Percentiles rank a stretch among this genome's conserved stretches.
phyloP scores from a whole-genome alignment of 306 rosid species.

The Cyclanthera cordifolia region DNA sequence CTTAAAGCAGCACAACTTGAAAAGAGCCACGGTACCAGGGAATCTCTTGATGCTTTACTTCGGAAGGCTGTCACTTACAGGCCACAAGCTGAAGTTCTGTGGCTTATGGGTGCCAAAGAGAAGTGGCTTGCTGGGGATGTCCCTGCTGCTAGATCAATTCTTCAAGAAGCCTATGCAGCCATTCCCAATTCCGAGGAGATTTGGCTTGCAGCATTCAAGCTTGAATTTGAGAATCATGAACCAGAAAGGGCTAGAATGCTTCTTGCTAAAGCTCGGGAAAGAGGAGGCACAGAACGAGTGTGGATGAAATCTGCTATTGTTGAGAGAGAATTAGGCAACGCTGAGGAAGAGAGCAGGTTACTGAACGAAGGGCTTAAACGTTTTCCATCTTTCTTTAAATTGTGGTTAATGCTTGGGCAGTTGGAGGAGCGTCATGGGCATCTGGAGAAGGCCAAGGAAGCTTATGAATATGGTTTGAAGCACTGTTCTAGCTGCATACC shows the following conservation, averaged over 20 bases:
- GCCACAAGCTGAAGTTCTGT: slow-evolving; percentile 90
- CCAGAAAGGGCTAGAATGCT: slow-evolving; percentile 92
- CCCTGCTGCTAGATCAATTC: slow-evolving; percentile 76
- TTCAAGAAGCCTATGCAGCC: slow-evolving; percentile 86
- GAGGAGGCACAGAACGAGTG: slow-evolving; percentile 84
- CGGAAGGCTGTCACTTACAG: slow-evolving; percentile 74
- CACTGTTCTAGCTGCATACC: slow-evolving; percentile 57
- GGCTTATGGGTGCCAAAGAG: slow-evolving; percentile 99
- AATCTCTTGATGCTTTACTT: slow-evolving; percentile 78
- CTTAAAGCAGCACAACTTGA: slow-evolving; percentile 92
- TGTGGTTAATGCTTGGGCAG: slow-evolving; percentile 96
- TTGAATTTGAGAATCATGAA: slow-evolving; percentile 84
- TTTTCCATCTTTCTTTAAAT: slow-evolving; percentile 66
- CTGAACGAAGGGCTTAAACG: slow-evolving; percentile 64
- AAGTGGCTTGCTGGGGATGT: slow-evolving; percentile 98
- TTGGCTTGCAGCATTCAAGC: slow-evolving; percentile 92
- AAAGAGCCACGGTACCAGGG: slow-evolving; percentile 83
- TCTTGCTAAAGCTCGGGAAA: slow-evolving; percentile 80
- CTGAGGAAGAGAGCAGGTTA: slow-evolving; percentile 62
- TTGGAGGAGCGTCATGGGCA: slow-evolving; percentile 63
- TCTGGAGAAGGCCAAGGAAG: slow-evolving; percentile 63
- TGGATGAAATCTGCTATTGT: slow-evolving; percentile 96
- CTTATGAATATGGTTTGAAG: slow-evolving; percentile 62
- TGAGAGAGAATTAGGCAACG: slow-evolving; percentile 74
- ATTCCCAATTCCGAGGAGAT: slow-evolving; percentile 89